Base-by-base conservation (phyloP, 305 asterid genomes). In the Ilex paraguariensis region DNA sequence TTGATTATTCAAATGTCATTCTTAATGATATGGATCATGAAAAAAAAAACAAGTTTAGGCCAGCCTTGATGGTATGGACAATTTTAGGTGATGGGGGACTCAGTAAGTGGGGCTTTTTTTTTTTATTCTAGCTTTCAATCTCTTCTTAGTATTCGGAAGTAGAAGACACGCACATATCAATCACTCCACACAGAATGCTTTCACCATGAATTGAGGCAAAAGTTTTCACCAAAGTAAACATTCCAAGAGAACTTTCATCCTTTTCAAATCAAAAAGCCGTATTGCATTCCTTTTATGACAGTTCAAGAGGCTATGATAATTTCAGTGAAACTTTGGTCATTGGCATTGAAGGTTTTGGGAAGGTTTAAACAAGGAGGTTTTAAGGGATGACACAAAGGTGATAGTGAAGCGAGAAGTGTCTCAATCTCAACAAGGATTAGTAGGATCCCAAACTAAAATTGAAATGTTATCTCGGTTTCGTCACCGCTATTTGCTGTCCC, bases 311-410 rank as follows among this genome's bases (percentile, higher is more conserved):
- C 76, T 3, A 78, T 80, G 69, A 74, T 46, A 66, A 68, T 57
- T 78, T 78, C 63, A 65, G 69, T 28, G 78, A 78, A 42, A 63
- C 55, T 10, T 58, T 59, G 57, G 61, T 74, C 5, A 69, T 78
- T 10, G 83, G 83, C n/a, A 50, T 74, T 44, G 83, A 78, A 10
- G 83, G 83, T 44, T 78, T 74, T 14, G 83, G 83, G 3, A 78
- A 68, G 59, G 83, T 78, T 42, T 71, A 74, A 21, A 21, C 71
- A 68, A 62, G 51, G 83, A 77, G 30, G 36, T 68, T 40, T 56
- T 78, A 64, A 68, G 44, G 50, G 78, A 78, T 48, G 79, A 69
- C 48, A 74, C 74, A 5, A 57, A 40, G 31, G 80, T 78, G 57
- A 78, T 80, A 1, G 83, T 78, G 40, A 78, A 78, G 64, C 61